Percentiles rank a stretch among this genome's conserved stretches.
These are phyloP conservation scores for Thielaviopsis musarum DNA, from an alignment of 2,329 filamentous ascomycete species.

Conservation along the genomic window DNA sequence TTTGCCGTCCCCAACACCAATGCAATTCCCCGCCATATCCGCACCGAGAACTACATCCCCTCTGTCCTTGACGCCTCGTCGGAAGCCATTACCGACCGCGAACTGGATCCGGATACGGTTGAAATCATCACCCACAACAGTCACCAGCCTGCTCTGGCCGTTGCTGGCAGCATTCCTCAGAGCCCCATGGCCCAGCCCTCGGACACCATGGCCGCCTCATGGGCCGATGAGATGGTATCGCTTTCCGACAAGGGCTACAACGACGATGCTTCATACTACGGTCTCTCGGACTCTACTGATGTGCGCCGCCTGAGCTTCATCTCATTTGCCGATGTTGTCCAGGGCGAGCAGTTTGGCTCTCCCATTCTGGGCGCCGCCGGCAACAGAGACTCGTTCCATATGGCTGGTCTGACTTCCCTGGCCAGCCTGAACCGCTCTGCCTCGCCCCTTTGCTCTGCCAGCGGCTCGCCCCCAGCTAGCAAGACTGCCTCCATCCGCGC, in stretches of 20 bases:
- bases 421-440: conserved; percentile 47
- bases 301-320: conserved; percentile 82
- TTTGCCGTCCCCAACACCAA: conserved; percentile 53
- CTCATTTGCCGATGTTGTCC: conserved; percentile 90
- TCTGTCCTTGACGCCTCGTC: conserved; percentile 82
- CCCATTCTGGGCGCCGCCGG: conserved; percentile 24
- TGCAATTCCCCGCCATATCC: conserved; percentile 83
- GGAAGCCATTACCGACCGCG: conserved; percentile 74
- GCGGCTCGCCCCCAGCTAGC: conserved; percentile 56
- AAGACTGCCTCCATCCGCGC: conserved; percentile 52
- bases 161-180: conserved; percentile 29
- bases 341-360: conserved; percentile 56
- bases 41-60: conserved; percentile 87
- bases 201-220: conserved; percentile 29
- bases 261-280: conserved; percentile 59
- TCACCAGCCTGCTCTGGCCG: conserved; percentile 63
- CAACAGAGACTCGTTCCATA: conserved; percentile 52
- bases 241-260: conserved; percentile 32
- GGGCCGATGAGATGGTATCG: conserved; percentile 40
- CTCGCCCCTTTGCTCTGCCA: conserved; percentile 51
- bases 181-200: conserved; percentile 21
- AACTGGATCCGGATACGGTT: conserved; percentile 72
- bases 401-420: conserved; percentile 48
- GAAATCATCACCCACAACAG: conserved; percentile 80
- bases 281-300: conserved; percentile 35